These are phyloP conservation scores for Trichophyton mentagrophytes DNA, from an alignment of 2,329 filamentous ascomycete genomes.

Conservation along the genomic window DNA sequence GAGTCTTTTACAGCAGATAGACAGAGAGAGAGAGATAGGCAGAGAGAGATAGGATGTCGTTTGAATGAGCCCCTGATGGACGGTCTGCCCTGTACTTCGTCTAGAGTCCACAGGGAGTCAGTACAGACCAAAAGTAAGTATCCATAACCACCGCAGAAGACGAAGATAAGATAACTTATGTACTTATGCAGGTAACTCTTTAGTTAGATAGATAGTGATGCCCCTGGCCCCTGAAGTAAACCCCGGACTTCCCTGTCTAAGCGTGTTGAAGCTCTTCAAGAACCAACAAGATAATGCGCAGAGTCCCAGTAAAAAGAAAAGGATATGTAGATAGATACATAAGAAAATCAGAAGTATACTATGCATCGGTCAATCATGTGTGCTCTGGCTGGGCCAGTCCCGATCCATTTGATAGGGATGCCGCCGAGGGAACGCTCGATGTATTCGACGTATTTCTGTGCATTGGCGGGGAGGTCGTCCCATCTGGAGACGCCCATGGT, in stretches of 20 bases:
- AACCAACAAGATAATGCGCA: not conserved
- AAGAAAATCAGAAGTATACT: not conserved
- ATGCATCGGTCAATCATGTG: constrained; percentile 44
- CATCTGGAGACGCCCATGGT: constrained; percentile 46
- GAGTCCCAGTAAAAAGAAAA: not conserved
- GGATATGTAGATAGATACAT: not conserved
- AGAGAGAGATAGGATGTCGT: no score
- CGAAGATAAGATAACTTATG: no score
- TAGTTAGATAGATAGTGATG: not conserved
- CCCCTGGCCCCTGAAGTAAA: not conserved
- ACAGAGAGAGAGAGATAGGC: no score
- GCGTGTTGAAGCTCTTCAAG: no score
- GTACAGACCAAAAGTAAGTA: no score
- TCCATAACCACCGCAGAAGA: no score
- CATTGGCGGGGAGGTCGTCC: constrained; percentile 45
- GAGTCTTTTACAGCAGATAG: no score
- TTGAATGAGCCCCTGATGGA: no score
- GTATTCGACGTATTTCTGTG: constrained; percentile 48
- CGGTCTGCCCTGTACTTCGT: no score
- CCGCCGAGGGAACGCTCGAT: constrained; percentile 45
- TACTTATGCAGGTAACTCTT: no score
- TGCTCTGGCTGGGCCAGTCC: constrained; percentile 48
- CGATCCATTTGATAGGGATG: constrained; percentile 50
- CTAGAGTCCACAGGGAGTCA: no score
- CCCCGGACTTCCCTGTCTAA: not conserved